Evolutionary conservation across 208 protist species (phyloP).

Genomic region (Vickermania ingenoplastis): DNA sequence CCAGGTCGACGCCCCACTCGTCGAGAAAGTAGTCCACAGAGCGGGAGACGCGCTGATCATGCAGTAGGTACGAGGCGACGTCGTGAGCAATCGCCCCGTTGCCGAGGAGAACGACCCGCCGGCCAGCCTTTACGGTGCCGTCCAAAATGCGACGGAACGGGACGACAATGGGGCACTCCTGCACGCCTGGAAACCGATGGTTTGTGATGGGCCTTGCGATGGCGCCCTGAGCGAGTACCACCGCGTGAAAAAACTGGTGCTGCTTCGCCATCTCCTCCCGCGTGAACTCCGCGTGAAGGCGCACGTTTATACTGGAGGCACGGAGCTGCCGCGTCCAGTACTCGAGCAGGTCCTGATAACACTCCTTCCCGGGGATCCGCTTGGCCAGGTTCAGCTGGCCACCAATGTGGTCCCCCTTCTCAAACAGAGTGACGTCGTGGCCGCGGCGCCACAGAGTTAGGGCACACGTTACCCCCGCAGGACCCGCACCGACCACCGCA

Average conservation of each 20-base stretch:
- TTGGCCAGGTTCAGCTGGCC: slow-evolving; percentile 93
- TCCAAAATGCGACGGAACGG: slow-evolving; percentile 69
- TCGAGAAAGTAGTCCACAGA: slow-evolving; percentile 47
- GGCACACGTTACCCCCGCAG: slow-evolving; percentile 86
- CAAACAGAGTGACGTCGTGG: slow-evolving; percentile 88
- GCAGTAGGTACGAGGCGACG: slow-evolving; percentile 73
- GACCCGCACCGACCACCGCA: slow-evolving; percentile 88
- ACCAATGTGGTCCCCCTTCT: slow-evolving; percentile 60
- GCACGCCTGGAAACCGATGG: slow-evolving; percentile 52
- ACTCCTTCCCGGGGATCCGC: slow-evolving; percentile 89
- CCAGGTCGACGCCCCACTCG: slow-evolving; percentile 82
- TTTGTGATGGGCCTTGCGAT: slow-evolving; percentile 55
- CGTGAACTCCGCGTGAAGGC: slow-evolving; percentile 61
- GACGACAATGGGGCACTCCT: slow-evolving; percentile 54
- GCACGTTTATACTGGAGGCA: slow-evolving; percentile 70
- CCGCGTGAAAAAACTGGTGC: slow-evolving; percentile 75
- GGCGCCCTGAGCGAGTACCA: slow-evolving; percentile 67
- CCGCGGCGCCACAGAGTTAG: slow-evolving; percentile 83
- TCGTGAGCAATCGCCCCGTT: slow-evolving; percentile 82
- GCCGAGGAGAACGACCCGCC: slow-evolving; percentile 72
- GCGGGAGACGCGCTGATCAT: slow-evolving; percentile 75
- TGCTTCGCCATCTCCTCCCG: slow-evolving; percentile 66
- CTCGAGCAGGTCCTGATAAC: slow-evolving; percentile 82
- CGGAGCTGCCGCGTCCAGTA: slow-evolving; percentile 86
- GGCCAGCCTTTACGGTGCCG: slow-evolving; percentile 63